Conservation (phyloP, 768 basidiomycete species). For the Mycena vulgaris region DNA sequence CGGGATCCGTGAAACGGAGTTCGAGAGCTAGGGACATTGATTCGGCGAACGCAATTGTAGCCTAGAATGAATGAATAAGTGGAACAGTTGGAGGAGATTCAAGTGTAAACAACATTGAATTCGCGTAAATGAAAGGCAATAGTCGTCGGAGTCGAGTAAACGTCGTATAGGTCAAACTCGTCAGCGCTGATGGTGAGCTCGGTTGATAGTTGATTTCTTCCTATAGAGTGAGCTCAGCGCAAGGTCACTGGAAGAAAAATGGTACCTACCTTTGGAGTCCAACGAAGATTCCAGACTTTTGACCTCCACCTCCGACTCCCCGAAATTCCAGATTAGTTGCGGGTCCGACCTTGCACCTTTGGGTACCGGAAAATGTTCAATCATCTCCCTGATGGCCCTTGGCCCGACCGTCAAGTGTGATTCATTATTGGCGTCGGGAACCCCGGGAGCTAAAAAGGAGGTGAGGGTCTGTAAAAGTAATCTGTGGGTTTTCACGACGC, state of each 20-base stretch:
- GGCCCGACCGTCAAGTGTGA: slow-evolving; percentile 83
- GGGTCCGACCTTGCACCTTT: slow-evolving; percentile 79
- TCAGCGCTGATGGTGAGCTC: slow-evolving; percentile 83
- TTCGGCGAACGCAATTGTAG: slow-evolving; percentile 86
- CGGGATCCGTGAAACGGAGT: slow-evolving; percentile 83
- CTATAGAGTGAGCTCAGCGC: slow-evolving; percentile 50
- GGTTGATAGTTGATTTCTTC: slow-evolving; percentile 76
- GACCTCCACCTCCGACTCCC: slow-evolving; percentile 75
- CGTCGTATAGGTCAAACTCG: slow-evolving; percentile 86
- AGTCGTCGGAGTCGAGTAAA: slow-evolving; percentile 73
- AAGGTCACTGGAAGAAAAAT: not conserved
- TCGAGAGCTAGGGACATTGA: slow-evolving; percentile 75
- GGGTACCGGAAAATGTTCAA: slow-evolving; percentile 84
- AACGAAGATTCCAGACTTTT: slow-evolving; percentile 77
- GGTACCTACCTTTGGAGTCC: slow-evolving; percentile 70
- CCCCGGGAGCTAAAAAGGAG: slow-evolving; percentile 75
- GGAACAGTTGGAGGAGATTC: not conserved
- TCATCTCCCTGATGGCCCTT: slow-evolving; percentile 79
- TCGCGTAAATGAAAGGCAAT: slow-evolving; percentile 88
- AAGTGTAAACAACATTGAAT: slow-evolving; percentile 72
- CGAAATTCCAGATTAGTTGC: slow-evolving; percentile 87
- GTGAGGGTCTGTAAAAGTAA: slow-evolving; percentile 72
- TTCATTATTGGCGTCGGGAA: slow-evolving; percentile 70
- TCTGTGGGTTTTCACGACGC: slow-evolving; percentile 87
- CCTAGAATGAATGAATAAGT: slow-evolving; percentile 60